phyloP scores from a whole-genome alignment of 139 green algal species.

The Dunaliella sp. region DNA sequence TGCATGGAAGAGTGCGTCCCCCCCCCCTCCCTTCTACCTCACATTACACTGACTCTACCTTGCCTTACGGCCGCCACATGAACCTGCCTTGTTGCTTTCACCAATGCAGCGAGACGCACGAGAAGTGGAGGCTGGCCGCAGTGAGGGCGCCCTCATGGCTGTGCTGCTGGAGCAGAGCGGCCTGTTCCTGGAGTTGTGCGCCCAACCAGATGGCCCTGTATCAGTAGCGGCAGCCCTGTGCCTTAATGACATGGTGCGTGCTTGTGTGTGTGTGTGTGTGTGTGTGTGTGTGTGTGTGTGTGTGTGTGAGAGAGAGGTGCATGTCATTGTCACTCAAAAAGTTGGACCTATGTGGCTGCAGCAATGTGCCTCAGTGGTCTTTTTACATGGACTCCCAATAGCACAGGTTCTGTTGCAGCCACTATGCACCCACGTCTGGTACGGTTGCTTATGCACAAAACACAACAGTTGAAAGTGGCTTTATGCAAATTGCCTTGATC shows the following conservation, averaged over 20 bases:
- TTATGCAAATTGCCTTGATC: constrained; percentile 37
- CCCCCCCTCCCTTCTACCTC: no score
- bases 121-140: constrained; percentile 25
- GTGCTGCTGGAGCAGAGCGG: constrained; percentile 35
- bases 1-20: no score
- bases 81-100: no score
- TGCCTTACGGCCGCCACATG: no score
- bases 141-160: constrained; percentile 28
- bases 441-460: no score
- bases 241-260: constrained; percentile 32
- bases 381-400: no score
- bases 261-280: constrained; percentile 10
- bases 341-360: no score
- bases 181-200: constrained; percentile 45
- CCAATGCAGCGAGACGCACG: constrained; percentile 24
- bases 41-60: no score
- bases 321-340: background rate
- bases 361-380: no score
- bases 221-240: constrained; percentile 37
- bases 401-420: no score
- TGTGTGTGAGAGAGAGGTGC: background rate
- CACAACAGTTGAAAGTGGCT: constrained; percentile 21
- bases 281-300: background rate
- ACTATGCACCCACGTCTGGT: no score
- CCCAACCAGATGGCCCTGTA: constrained; percentile 43